Conservation (phyloP, 768 basidiomycete species). For the Auriscalpium vulgare region DNA sequence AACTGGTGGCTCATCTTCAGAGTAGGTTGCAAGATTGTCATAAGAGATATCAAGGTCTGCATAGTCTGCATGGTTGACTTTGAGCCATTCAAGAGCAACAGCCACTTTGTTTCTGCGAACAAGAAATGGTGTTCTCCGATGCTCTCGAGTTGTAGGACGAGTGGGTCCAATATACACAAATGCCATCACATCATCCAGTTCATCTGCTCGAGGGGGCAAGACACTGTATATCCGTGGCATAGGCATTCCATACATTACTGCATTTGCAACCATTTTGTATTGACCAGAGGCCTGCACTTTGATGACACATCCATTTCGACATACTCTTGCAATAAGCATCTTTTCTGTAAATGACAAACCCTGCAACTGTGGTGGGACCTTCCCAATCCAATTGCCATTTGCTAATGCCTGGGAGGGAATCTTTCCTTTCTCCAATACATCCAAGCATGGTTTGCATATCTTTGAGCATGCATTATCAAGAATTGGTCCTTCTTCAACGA, state of each 20-base stretch:
- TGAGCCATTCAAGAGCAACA: neutral
- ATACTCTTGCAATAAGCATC: conserved; percentile 4
- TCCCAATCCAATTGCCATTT: too few relatives aligned
- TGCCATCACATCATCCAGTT: conserved; percentile 26
- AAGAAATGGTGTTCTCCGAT: conserved; percentile 18
- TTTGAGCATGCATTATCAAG: neutral
- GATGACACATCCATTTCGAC: conserved; percentile 15
- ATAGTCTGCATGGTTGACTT: too few relatives aligned
- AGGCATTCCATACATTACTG: conserved; percentile 25
- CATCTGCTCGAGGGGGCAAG: conserved; percentile 24
- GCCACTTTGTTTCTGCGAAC: conserved; percentile 3
- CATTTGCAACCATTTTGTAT: conserved; percentile 28
- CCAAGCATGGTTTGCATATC: neutral
- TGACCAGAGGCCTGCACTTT: conserved; percentile 5
- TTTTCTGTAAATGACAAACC: too few relatives aligned
- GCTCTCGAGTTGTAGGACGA: conserved; percentile 17
- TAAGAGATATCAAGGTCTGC: conserved; percentile 11
- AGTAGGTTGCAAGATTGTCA: conserved; percentile 9
- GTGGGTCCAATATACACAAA: conserved; percentile 26
- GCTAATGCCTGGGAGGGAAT: neutral
- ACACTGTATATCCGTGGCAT: conserved; percentile 23
- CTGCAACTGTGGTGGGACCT: too few relatives aligned
- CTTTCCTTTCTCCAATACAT: neutral
- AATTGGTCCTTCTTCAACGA: neutral
- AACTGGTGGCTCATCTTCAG: conserved; percentile 19